Percentiles rank a stretch among this genome's conserved stretches.
Conservation (phyloP, 148 eudicot species). For the Euryodendron excelsum region DNA sequence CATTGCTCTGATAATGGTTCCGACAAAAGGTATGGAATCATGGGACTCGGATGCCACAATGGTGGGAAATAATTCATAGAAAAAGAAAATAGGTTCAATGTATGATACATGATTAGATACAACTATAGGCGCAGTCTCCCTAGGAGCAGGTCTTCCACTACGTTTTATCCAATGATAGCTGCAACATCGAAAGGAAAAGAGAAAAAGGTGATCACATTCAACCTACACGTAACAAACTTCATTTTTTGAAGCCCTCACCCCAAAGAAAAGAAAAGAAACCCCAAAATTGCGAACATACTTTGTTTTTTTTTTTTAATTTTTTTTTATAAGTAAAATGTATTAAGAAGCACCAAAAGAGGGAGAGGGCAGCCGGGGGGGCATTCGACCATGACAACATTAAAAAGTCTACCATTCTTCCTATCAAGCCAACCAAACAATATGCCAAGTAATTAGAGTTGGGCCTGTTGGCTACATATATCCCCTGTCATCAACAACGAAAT, state of each 20-base stretch:
- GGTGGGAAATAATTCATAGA: slow-evolving; percentile 91
- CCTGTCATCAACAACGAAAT: too few relatives aligned
- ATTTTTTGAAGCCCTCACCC: not conserved
- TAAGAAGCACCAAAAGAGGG: too few relatives aligned
- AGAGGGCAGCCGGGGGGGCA: too few relatives aligned
- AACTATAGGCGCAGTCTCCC: slow-evolving; percentile 82
- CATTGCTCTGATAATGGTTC: slow-evolving; percentile 97
- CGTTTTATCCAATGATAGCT: slow-evolving; percentile 95
- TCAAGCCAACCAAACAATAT: not conserved
- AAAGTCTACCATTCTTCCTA: too few relatives aligned
- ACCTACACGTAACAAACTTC: not conserved
- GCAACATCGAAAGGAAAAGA: slow-evolving; percentile 20
- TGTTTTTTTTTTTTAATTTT: too few relatives aligned
- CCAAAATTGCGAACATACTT: too few relatives aligned
- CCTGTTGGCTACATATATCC: too few relatives aligned
- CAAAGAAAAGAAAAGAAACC: not conserved
- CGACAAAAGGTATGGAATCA: slow-evolving; percentile 89
- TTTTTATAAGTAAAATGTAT: too few relatives aligned
- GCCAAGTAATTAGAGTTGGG: not conserved
- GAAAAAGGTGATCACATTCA: not conserved
- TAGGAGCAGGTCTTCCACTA: slow-evolving; percentile 83
- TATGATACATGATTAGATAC: slow-evolving; percentile 97
- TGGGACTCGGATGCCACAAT: slow-evolving; percentile 92
- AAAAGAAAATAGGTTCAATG: slow-evolving; percentile 89
- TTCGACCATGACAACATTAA: too few relatives aligned